These are phyloP conservation scores for Cymodocea nodosa DNA, from an alignment of 116 monocot species.

Conservation along the genomic window DNA sequence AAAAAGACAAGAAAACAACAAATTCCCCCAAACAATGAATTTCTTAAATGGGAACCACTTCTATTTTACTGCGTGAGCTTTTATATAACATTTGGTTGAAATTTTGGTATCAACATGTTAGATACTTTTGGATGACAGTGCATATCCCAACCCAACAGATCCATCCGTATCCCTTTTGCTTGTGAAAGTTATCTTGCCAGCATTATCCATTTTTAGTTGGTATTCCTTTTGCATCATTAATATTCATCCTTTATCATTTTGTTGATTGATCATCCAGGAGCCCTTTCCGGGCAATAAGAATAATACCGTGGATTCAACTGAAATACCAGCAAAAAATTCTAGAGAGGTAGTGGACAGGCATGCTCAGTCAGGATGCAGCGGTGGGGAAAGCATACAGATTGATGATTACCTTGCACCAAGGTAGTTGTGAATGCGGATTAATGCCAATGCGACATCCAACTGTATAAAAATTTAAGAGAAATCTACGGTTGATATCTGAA, in stretches of 20 bases:
- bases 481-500: conserved; percentile 1
- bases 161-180: neutral
- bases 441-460: conserved; percentile 6
- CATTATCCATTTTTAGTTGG: neutral
- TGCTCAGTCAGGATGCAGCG: conserved; percentile 4
- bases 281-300: conserved; percentile 25
- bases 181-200: neutral
- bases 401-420: neutral
- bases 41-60: neutral
- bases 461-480: conserved; percentile 14
- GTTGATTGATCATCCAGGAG: conserved; percentile 22
- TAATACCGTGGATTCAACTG: conserved; percentile 16
- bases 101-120: no score
- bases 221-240: no score
- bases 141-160: neutral
- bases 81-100: no score
- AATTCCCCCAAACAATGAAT: no score
- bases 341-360: conserved; percentile 8
- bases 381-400: neutral
- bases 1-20: no score
- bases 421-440: conserved; percentile 1
- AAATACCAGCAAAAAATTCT: conserved; percentile 6
- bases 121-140: no score
- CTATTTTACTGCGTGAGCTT: neutral
- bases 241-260: neutral